Conservation (phyloP, 225 moss, liverwort and hornwort genomes). For the Bryoerythrophyllum caledonicum region DNA sequence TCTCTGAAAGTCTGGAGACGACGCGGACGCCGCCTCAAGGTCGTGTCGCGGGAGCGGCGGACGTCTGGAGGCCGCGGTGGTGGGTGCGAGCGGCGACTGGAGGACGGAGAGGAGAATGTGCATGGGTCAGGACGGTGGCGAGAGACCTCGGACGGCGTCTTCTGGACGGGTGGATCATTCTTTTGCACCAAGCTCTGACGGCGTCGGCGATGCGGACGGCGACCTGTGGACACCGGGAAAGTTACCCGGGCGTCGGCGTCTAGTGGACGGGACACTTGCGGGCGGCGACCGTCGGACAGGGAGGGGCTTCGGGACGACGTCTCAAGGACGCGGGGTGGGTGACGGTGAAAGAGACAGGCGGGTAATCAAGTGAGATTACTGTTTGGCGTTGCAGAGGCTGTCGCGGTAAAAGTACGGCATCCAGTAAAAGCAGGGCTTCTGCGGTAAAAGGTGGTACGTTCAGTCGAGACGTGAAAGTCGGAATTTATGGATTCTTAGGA, state of each 20-base stretch:
- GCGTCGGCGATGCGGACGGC: not conserved
- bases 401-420: not conserved
- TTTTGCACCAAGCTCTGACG: too few relatives aligned
- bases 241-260: not conserved
- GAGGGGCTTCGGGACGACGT: not conserved
- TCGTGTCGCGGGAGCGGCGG: not conserved
- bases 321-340: not conserved
- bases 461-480: not conserved
- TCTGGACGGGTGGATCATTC: not conserved
- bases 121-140: too few relatives aligned
- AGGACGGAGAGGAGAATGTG: too few relatives aligned
- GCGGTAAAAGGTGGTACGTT: not conserved
- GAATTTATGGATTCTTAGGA: not conserved
- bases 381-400: not conserved
- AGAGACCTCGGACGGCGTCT: not conserved
- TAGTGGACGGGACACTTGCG: not conserved
- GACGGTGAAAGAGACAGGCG: not conserved
- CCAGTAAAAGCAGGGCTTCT: too few relatives aligned
- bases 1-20: constrained; percentile 6
- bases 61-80: not conserved
- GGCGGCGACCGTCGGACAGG: not conserved
- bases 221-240: not conserved
- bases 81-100: too few relatives aligned
- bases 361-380: constrained; percentile 6
- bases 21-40: not conserved